Evolutionary conservation across 768 basidiomycete species (phyloP), one percentile per base, ranked within the genome.

Genomic region (Nidularia pulvinata): DNA sequence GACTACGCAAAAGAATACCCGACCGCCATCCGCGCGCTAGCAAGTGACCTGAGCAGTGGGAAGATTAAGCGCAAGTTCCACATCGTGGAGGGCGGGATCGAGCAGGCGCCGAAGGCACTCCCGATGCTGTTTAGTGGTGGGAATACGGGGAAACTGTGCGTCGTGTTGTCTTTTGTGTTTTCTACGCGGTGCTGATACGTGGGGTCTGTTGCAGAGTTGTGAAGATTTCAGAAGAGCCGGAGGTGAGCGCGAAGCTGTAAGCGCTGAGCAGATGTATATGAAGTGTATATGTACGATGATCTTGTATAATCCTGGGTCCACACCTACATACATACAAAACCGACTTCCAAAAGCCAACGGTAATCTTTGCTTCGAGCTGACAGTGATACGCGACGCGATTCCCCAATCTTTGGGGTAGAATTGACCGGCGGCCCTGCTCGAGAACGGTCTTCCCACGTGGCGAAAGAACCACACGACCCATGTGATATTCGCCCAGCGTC

Each of bases 31-130:
- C 67, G 70, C 42, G 84, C 87, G 57, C 70, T 93, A 35, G 74
- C 78, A 0, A 64, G 72, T 25, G 85, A 82, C 56, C 71, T 95
- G 14, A 67, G 67, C 16, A 82, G 84, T 25, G 91, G 92, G 5
- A 78, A 84, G n/a, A 69, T 95, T 54, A 88, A 92, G 66, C 78
- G 87, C 13, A 88, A 85, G 58, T 92, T 89, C 70, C 91, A 94
- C 61, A 70, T 94, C 37, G 81, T 93, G 0, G 75, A 89, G 49
- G 91, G 77, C 22, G 76, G 91, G 2, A 68, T 93, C 44, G 83
- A 90, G 58, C 82, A 86, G 50, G 89, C 89, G 13, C 88, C 91
- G 1, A 72, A 74, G 16, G 80, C 88, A n/a, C 68, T 93, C 43
- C 82, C 79, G 1, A 65, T 91, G 74, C 70, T 95, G 9, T 95